Percentiles rank a stretch among this genome's conserved stretches.
Evolutionary conservation across 2,329 filamentous ascomycete genomes (phyloP).

Genomic region (Metarhizium anisopliae): DNA sequence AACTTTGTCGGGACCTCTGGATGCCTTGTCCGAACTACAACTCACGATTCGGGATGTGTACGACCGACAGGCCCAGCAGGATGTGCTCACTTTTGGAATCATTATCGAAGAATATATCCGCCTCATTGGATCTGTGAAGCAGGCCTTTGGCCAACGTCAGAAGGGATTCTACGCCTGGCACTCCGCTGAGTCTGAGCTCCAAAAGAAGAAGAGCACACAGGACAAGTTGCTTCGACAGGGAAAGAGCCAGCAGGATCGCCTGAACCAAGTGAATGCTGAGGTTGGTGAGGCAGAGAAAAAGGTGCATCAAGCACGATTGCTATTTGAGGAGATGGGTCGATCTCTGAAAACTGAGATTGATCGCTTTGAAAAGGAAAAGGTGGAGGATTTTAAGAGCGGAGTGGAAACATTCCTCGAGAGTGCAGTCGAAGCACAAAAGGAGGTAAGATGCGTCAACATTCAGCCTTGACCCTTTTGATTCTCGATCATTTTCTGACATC

Average conservation of each 20-base stretch:
- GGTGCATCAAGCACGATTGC: constrained; percentile 76
- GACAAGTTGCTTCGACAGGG: constrained; percentile 94
- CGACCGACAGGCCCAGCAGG: constrained; percentile 92
- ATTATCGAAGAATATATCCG: constrained; percentile 98
- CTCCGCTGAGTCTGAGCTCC: constrained; percentile 76
- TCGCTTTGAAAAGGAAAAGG: constrained; percentile 92
- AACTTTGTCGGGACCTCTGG: constrained; percentile 76
- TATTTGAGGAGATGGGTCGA: constrained; percentile 96
- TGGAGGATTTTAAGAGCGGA: constrained; percentile 97
- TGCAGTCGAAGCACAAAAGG: constrained; percentile 95
- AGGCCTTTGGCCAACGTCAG: constrained; percentile 83
- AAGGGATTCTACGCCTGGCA: constrained; percentile 97
- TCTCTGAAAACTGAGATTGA: constrained; percentile 88
- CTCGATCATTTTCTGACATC: constrained; percentile 9
- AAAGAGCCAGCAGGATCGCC: constrained; percentile 87
- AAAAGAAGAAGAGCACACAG: constrained; percentile 80
- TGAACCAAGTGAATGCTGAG: constrained; percentile 87
- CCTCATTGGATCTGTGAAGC: constrained; percentile 89
- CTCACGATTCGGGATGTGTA: constrained; percentile 91
- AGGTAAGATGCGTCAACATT: constrained; percentile 48
- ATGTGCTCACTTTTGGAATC: constrained; percentile 90
- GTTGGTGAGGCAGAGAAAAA: constrained; percentile 92
- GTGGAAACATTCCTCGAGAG: constrained; percentile 97
- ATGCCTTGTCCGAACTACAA: constrained; percentile 87
- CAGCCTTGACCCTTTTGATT: constrained; percentile 5